Evolutionary conservation across 1,284 basidiomycete genomes (phyloP), one percentile per base, ranked within the genome.

Genomic region (Trichosporon ovoides): DNA sequence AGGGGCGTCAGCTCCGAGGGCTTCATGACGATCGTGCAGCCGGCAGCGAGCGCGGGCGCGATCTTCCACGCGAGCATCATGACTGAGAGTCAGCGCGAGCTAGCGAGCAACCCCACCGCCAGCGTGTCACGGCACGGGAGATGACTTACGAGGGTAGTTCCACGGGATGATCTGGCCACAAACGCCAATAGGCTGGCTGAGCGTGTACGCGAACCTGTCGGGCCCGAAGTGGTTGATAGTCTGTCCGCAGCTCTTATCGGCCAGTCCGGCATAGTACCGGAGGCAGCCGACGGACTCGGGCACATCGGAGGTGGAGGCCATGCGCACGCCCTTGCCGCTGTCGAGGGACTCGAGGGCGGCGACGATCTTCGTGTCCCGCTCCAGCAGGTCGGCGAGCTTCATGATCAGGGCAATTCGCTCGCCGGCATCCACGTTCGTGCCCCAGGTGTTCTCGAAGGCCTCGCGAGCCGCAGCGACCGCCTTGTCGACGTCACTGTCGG

Each of bases 61-160:
- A 93, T 82, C 78, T 94, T 94, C 90, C 91, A 94, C 11, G 87
- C 81, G 86, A 89, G 90, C 90, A 94, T 93, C 66, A 84, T 84
- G n/a, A 53, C 22, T 22, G 37, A n/a, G n/a, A n/a, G n/a, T n/a
- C n/a, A n/a, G n/a, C n/a, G n/a, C n/a, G n/a, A n/a, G n/a, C n/a
- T n/a, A n/a, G n/a, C n/a, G n/a, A n/a, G n/a, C n/a, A n/a, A n/a
- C n/a, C n/a, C n/a, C n/a, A n/a, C n/a, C n/a, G n/a, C n/a, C n/a
- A n/a, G n/a, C n/a, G n/a, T n/a, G n/a, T n/a, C n/a, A n/a, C n/a
- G n/a, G n/a, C n/a, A n/a, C n/a, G n/a, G n/a, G n/a, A n/a, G n/a
- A n/a, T n/a, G n/a, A n/a, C 83, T 66, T 22, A 48, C 43, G 43
- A 28, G 43, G 43, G 43, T 48, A 48, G 43, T 48, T 48, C 43